These are phyloP conservation scores for Lactarius sanguifluus DNA, from an alignment of 768 basidiomycete species.

Conservation along the genomic window DNA sequence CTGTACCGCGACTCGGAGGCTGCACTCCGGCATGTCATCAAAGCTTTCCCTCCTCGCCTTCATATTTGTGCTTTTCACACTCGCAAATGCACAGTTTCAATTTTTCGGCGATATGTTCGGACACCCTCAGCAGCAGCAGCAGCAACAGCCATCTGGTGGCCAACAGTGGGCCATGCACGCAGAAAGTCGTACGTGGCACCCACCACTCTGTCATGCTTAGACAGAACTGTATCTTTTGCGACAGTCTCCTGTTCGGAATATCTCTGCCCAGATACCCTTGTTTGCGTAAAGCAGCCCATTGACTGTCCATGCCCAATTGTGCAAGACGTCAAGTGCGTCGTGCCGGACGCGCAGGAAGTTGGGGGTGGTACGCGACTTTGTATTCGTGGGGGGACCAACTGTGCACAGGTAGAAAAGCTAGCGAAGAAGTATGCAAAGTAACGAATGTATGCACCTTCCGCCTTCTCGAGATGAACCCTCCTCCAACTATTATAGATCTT, in stretches of 20 bases:
- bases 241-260: slow-evolving; percentile 75
- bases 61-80: slow-evolving; percentile 10
- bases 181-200: slow-evolving; percentile 23
- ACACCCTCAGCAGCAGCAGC: slow-evolving; percentile 26
- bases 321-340: slow-evolving; percentile 73
- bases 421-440: slow-evolving; percentile 41
- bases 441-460: slow-evolving; percentile 13
- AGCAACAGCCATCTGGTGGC: slow-evolving; percentile 27
- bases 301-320: slow-evolving; percentile 78
- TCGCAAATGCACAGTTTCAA: slow-evolving; percentile 28
- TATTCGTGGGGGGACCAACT: slow-evolving; percentile 61
- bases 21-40: neutral
- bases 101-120: slow-evolving; percentile 31
- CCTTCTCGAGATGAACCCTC: neutral
- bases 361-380: slow-evolving; percentile 65
- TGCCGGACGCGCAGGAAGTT: slow-evolving; percentile 59
- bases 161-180: slow-evolving; percentile 29
- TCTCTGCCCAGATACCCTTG: slow-evolving; percentile 71
- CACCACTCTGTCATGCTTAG: neutral
- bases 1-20: neutral
- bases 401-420: slow-evolving; percentile 58
- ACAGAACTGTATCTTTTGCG: neutral
- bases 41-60: slow-evolving; percentile 15
- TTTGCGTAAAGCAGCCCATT: slow-evolving; percentile 59
- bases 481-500: neutral